Conservation (phyloP, 2,329 filamentous ascomycete genomes). For the Ophiostoma ulmi region DNA sequence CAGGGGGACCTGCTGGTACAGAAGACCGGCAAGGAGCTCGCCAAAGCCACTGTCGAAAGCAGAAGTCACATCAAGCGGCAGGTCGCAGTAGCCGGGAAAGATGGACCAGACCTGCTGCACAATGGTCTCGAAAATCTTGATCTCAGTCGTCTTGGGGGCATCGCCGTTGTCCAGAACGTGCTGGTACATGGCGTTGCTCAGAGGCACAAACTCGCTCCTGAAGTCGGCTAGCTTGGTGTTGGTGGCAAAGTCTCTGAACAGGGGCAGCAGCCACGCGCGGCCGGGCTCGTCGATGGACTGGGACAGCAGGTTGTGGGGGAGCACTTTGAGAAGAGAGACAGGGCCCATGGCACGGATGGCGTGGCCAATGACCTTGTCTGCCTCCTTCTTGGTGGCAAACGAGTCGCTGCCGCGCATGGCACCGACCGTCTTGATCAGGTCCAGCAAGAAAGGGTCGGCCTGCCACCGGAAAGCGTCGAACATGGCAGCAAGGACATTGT, state of each 20-base stretch:
- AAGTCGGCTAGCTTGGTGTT: constrained; percentile 88
- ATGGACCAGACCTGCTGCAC: constrained; percentile 94
- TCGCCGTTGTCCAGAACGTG: constrained; percentile 75
- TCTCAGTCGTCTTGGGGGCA: constrained; percentile 85
- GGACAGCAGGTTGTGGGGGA: constrained; percentile 80
- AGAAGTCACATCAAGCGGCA: constrained; percentile 71
- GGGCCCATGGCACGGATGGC: constrained; percentile 89
- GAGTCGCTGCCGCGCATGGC: constrained; percentile 82
- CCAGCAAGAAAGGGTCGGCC: constrained; percentile 69
- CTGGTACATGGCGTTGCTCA: constrained; percentile 88
- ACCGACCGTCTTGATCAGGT: constrained; percentile 72
- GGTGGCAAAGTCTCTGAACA: constrained; percentile 81
- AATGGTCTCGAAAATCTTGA: constrained; percentile 96
- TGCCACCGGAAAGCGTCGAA: constrained; percentile 85
- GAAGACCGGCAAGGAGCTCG: constrained; percentile 81
- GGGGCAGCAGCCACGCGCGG: constrained; percentile 88
- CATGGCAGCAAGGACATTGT: constrained; percentile 79
- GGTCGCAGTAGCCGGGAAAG: constrained; percentile 88
- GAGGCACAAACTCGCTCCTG: constrained; percentile 74
- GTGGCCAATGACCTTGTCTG: constrained; percentile 81
- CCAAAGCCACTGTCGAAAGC: constrained; percentile 85
- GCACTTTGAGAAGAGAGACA: constrained; percentile 70
- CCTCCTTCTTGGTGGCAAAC: constrained; percentile 91
- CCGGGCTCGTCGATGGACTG: constrained; percentile 73
- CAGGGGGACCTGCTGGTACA: constrained; percentile 87